Percentiles rank a stretch among this genome's conserved stretches.
Evolutionary conservation across 305 asterid genomes (phyloP).

Genomic region (Nicotiana rustica): DNA sequence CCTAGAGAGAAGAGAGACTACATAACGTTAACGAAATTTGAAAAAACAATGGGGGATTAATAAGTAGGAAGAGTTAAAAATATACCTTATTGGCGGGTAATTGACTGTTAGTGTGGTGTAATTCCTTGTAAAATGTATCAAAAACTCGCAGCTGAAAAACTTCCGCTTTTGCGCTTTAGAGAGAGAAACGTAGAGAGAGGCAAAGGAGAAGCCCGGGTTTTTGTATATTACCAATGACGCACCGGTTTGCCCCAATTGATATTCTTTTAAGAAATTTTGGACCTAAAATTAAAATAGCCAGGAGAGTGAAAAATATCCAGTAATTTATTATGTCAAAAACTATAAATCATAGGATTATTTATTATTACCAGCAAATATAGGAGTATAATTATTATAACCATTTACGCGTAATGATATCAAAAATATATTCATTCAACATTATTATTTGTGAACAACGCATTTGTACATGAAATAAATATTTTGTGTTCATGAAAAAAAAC

Average conservation of each 20-base stretch:
- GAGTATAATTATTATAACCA: no score
- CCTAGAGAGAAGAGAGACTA: conserved; percentile 49
- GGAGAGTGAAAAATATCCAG: no score
- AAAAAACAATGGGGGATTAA: background rate
- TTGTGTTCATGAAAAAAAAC: no score
- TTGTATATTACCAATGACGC: background rate
- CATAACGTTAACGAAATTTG: background rate
- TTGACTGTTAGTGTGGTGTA: conserved; percentile 35
- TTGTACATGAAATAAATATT: no score
- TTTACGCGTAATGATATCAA: no score
- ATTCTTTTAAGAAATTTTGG: no score
- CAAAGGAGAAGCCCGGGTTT: conserved; percentile 22
- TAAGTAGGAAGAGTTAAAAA: conserved; percentile 37
- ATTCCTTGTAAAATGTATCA: background rate
- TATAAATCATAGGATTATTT: no score
- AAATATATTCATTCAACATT: no score
- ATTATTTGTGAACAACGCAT: no score
- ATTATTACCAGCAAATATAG: no score
- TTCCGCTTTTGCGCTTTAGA: background rate
- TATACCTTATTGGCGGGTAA: conserved; percentile 81
- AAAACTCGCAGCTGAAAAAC: background rate
- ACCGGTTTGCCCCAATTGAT: conserved; percentile 7
- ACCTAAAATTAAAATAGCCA: no score
- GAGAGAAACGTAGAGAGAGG: conserved; percentile 15
- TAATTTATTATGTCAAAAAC: no score